Evolutionary conservation across 208 protist genomes (phyloP).

Genomic region (Tritrichomonas foetus): DNA sequence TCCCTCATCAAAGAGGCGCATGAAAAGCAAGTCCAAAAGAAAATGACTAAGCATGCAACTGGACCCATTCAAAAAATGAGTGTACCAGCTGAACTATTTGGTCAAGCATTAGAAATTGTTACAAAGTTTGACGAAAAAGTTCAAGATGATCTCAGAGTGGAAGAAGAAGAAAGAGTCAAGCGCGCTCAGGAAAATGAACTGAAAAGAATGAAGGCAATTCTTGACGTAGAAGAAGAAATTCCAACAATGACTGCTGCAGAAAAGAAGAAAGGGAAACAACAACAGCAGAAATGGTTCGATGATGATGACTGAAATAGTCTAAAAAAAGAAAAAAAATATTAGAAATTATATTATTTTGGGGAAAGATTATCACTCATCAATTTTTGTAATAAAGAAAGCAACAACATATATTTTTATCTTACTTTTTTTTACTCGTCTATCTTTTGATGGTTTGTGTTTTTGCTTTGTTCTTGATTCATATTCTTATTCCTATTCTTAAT

Average conservation of each 20-base stretch:
- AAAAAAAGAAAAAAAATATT: no score
- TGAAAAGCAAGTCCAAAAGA: background rate
- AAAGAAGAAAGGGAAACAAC: background rate
- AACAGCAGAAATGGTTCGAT: background rate
- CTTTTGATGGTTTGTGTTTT: no score
- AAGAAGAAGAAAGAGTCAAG: slow-evolving; percentile 31
- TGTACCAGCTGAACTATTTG: background rate
- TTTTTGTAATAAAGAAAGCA: no score
- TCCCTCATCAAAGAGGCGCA: slow-evolving; percentile 48
- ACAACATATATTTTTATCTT: no score
- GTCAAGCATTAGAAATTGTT: background rate
- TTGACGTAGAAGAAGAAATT: slow-evolving; percentile 38
- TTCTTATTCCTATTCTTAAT: no score
- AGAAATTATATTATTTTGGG: no score
- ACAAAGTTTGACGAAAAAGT: background rate
- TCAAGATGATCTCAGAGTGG: background rate
- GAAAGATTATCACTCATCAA: no score
- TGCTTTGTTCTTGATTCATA: no score
- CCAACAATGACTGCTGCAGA: background rate
- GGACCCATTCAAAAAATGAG: background rate
- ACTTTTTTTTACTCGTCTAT: no score
- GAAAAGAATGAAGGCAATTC: slow-evolving; percentile 8
- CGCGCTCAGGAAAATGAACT: background rate
- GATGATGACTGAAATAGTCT: no score
- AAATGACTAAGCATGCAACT: background rate